Percentiles rank a stretch among this genome's conserved stretches.
These are phyloP conservation scores for Penicillium diatomitis DNA, from an alignment of 495 filamentous ascomycete genomes.

Conservation along the genomic window DNA sequence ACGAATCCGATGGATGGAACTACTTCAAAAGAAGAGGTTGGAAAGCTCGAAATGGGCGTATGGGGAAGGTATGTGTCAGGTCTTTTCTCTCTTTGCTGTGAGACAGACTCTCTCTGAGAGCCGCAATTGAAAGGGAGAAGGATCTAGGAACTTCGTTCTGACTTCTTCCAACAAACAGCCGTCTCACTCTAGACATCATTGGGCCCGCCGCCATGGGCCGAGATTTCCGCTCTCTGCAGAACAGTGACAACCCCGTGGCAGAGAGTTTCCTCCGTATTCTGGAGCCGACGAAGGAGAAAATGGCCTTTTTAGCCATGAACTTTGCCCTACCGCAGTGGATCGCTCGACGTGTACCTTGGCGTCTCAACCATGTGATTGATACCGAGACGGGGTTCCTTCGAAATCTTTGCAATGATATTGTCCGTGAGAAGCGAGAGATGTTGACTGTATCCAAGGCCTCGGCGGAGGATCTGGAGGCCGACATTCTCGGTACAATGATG, in stretches of 20 bases:
- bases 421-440: slow-evolving; percentile 49
- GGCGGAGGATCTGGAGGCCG: slow-evolving; percentile 48
- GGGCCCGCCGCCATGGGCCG: slow-evolving; percentile 71
- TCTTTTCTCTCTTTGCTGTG: no score
- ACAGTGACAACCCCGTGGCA: slow-evolving; percentile 55
- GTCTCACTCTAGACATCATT: slow-evolving; percentile 81
- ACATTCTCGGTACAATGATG: slow-evolving; percentile 56
- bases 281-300: slow-evolving; percentile 39
- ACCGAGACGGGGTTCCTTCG: slow-evolving; percentile 51
- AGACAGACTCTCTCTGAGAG: no score
- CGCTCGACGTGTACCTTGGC: slow-evolving; percentile 49
- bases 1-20: slow-evolving; percentile 27
- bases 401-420: slow-evolving; percentile 52
- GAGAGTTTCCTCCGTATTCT: slow-evolving; percentile 54
- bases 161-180: slow-evolving; percentile 15
- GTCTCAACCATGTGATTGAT: slow-evolving; percentile 54
- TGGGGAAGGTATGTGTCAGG: slow-evolving; percentile 47
- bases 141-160: no score
- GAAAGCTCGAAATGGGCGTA: slow-evolving; percentile 54
- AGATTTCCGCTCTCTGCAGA: slow-evolving; percentile 63
- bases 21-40: slow-evolving; percentile 28
- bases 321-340: slow-evolving; percentile 40
- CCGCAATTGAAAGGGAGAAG: no score
- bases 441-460: slow-evolving; percentile 48
- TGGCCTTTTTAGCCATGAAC: slow-evolving; percentile 38